Evolutionary conservation across 164 flowering plant genomes (phyloP), one percentile per base, ranked within the genome.

Genomic region (Aristolochia contorta): DNA sequence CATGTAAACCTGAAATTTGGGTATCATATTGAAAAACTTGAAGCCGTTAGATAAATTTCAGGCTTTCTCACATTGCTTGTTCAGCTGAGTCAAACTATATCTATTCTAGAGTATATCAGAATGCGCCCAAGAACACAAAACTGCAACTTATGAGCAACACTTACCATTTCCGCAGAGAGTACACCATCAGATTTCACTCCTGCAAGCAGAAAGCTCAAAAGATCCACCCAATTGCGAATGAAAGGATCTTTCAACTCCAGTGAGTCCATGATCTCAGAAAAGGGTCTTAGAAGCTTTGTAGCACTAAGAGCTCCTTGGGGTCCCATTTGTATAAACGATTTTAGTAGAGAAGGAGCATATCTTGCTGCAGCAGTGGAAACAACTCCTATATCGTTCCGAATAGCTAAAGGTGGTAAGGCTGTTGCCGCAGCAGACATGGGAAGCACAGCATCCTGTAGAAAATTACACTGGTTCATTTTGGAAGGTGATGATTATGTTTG

Each of bases 121-220:
- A 13, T 4, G 22, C 6, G 14, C 4, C 6, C 8, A 27, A 59
- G 21, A 47, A 20, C 41, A 24, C 30, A 23, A 45, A 21, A 52
- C 41, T 45, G 45, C 15, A 56, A 59, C 41, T 56, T 56, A 1
- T 30, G 32, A 13, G 22, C 51, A 30, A 46, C 47, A 63, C 24
- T 84, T 89, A 89, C 96, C 98, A 93, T 89, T 80, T 93, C 98
- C 64, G 97, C 98, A 69, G 97, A 87, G 33, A 93, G 96, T 77
- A 82, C 66, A 72, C 92, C 92, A 79, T 84, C 73, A 68, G 90
- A 84, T 83, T 87, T 93, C 75, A 93, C 96, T 76, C 97, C 98
- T 21, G 97, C 91, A 47, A 93, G 92, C 54, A 93, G 77, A 71
- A 93, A 93, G 63, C 87, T 68, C 18, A 93, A 74, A 65, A 93